phyloP scores from a whole-genome alignment of 148 eudicot species.

The Amaranthus palmeri region DNA sequence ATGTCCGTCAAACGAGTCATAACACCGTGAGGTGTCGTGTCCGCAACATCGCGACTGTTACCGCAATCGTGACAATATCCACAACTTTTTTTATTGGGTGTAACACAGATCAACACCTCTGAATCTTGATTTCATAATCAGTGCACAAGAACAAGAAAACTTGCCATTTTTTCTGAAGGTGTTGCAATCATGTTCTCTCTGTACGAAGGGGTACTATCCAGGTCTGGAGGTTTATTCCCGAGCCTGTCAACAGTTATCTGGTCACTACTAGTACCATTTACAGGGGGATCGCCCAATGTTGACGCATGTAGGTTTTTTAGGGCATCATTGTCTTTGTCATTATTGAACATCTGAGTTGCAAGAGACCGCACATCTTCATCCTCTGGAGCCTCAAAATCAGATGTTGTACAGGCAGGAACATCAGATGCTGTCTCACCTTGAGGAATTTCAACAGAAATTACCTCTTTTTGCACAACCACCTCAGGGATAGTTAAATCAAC shows the following conservation, averaged over 20 bases:
- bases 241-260: slow-evolving; percentile 28
- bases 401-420: slow-evolving; percentile 21
- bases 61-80: too few relatives aligned
- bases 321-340: slow-evolving; percentile 26
- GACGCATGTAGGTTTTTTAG: slow-evolving; percentile 31
- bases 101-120: too few relatives aligned
- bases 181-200: slow-evolving; percentile 36
- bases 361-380: slow-evolving; percentile 27
- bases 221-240: slow-evolving; percentile 32
- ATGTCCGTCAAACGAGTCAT: too few relatives aligned
- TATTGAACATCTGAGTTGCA: slow-evolving; percentile 31
- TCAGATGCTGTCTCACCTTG: slow-evolving; percentile 25
- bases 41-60: too few relatives aligned
- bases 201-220: slow-evolving; percentile 33
- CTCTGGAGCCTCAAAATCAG: slow-evolving; percentile 32
- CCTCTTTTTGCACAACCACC: slow-evolving; percentile 34
- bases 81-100: too few relatives aligned
- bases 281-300: slow-evolving; percentile 22
- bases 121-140: background rate
- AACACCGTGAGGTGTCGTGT: too few relatives aligned
- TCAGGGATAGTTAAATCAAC: slow-evolving; percentile 32
- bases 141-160: slow-evolving; percentile 17
- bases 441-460: slow-evolving; percentile 29
- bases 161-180: slow-evolving; percentile 57
- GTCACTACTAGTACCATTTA: slow-evolving; percentile 28